A percentile compares a stretch with the other conserved stretches of the same genome.
Conservation (phyloP, 1,284 basidiomycete species). For the Ustilago tritici region DNA sequence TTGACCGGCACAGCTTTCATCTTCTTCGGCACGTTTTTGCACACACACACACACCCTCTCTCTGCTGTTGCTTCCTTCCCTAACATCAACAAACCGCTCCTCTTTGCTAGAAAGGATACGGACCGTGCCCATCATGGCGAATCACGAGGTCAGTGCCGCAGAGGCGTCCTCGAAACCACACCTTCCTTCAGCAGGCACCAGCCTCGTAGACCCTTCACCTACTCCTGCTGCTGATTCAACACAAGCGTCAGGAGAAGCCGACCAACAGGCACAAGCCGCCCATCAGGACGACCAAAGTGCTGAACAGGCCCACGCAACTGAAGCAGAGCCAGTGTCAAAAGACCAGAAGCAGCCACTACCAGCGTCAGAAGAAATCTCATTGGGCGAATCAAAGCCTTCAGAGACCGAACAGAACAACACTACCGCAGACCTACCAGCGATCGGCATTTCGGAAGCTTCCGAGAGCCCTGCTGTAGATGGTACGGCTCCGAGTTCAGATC, state of each 20-base stretch:
- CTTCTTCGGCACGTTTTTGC: conserved; percentile 7
- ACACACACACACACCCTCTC: not conserved
- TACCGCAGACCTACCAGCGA: conserved; percentile 16
- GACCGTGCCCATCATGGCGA: conserved; percentile 32
- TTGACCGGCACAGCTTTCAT: conserved; percentile 2
- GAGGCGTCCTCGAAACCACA: conserved; percentile 38
- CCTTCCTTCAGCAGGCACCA: conserved; percentile 42
- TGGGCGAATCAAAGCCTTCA: conserved; percentile 9
- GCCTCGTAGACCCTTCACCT: conserved; percentile 28
- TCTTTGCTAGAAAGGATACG: not conserved
- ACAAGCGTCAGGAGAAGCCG: not conserved
- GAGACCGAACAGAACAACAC: not conserved
- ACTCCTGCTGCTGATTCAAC: not conserved
- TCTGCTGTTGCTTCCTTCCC: not conserved
- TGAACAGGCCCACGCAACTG: not conserved
- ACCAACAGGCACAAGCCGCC: not conserved
- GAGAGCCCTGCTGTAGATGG: not conserved
- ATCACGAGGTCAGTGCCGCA: conserved; percentile 23
- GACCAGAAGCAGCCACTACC: conserved; percentile 12
- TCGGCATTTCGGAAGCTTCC: conserved; percentile 25
- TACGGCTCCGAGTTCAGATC: not conserved
- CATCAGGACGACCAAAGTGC: not conserved
- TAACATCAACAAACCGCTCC: conserved; percentile 72
- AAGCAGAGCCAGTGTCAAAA: not conserved
- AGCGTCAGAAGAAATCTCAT: conserved; percentile 22